phyloP scores from a whole-genome alignment of 805 yeast genomes.

The Barnettozyma vustinii region DNA sequence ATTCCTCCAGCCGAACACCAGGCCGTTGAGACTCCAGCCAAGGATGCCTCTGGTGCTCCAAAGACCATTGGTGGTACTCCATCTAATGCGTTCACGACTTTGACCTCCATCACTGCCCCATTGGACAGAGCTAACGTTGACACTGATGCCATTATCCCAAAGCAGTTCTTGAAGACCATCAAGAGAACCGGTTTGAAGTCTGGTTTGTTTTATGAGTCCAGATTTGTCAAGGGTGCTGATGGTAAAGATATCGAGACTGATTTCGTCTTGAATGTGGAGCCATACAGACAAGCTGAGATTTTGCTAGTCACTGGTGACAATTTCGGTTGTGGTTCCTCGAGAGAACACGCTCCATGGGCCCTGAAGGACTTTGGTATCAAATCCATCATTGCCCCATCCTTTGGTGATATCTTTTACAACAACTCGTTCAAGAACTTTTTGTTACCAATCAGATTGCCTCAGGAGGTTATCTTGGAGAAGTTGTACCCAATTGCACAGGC shows the following conservation, averaged over 20 bases:
- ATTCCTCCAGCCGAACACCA: slow-evolving; percentile 50
- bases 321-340: slow-evolving; percentile 98
- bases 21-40: slow-evolving; percentile 31
- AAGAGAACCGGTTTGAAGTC: slow-evolving; percentile 89
- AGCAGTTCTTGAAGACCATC: slow-evolving; percentile 95
- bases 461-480: slow-evolving; percentile 63
- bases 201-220: slow-evolving; percentile 88
- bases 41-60: slow-evolving; percentile 19
- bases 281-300: slow-evolving; percentile 75
- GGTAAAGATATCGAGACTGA: slow-evolving; percentile 84
- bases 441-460: slow-evolving; percentile 87
- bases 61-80: slow-evolving; percentile 39
- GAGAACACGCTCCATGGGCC: slow-evolving; percentile 99
- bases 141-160: slow-evolving; percentile 98
- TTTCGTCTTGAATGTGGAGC: slow-evolving; percentile 80
- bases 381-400: slow-evolving; percentile 94
- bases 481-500: slow-evolving; percentile 75
- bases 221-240: slow-evolving; percentile 62
- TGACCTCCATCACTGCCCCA: slow-evolving; percentile 90
- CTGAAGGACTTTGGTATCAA: slow-evolving; percentile 95
- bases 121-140: slow-evolving; percentile 92
- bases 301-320: slow-evolving; percentile 92
- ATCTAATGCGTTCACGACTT: slow-evolving; percentile 67
- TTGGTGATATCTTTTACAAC: slow-evolving; percentile 97
- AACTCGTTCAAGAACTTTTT: slow-evolving; percentile 95